Evolutionary conservation across 2,329 filamentous ascomycete genomes (phyloP).

Genomic region (Hypoxylon sp.): DNA sequence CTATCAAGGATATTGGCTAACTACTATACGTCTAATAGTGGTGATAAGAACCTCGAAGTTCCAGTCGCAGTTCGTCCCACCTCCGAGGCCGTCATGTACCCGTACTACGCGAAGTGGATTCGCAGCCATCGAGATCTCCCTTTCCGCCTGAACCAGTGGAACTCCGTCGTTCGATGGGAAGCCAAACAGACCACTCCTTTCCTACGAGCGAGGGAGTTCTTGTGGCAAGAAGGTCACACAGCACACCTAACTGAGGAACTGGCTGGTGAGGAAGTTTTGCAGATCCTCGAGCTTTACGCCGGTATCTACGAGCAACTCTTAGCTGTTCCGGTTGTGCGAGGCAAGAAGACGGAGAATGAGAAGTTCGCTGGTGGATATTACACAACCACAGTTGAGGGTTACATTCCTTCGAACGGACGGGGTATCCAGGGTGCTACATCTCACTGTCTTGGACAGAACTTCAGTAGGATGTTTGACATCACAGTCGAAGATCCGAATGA

Average conservation of each 20-base stretch:
- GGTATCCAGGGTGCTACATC: conserved; percentile 97
- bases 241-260: conserved; percentile 86
- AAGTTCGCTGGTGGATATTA: conserved; percentile 97
- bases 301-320: conserved; percentile 92
- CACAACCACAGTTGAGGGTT: conserved; percentile 96
- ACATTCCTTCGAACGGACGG: conserved; percentile 93
- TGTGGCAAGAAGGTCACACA: conserved; percentile 96
- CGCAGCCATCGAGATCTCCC: conserved; percentile 94
- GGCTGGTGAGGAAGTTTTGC: conserved; percentile 84
- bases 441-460: conserved; percentile 94
- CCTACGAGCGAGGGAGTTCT: conserved; percentile 90
- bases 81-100: conserved; percentile 63
- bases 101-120: conserved; percentile 66
- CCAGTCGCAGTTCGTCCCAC: conserved; percentile 74
- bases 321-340: conserved; percentile 92
- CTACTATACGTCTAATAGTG: conserved; percentile 60
- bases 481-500: conserved; percentile 91
- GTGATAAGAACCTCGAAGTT: conserved; percentile 90
- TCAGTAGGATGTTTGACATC: conserved; percentile 99
- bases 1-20: conserved; percentile 7
- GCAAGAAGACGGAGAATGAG: conserved; percentile 93
- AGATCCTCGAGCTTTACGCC: conserved; percentile 94
- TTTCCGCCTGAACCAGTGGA: conserved; percentile 96
- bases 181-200: conserved; percentile 93
- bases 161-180: conserved; percentile 92